Base-by-base conservation (phyloP, 2,329 filamentous ascomycete species). In the Plenodomus tracheiphilus region DNA sequence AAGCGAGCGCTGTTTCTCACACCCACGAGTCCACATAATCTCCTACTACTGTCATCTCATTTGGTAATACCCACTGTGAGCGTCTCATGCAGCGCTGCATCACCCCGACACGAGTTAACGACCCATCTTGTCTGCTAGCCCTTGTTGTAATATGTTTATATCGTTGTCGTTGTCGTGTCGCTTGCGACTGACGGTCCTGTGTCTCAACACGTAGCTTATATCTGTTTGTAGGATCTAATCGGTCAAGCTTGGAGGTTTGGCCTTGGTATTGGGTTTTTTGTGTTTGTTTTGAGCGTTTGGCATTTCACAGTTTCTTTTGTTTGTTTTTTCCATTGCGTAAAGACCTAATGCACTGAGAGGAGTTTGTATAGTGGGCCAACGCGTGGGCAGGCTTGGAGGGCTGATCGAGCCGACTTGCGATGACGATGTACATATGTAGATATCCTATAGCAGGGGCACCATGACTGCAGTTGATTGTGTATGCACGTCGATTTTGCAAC, bases 71-170 rank as follows among this genome's bases (percentile, higher is more conserved):
- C 59, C 58, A 53, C 34, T 48, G 39, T 47, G 53, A 46, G 45
- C 37, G 28, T 44, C 39, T 45, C 19, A 40, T 25, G 38, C 39
- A 37, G 50, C 46, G 43, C 44, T 58, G 50, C 53, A 57, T 57
- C 43, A 53, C 30, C 47, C 49, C 51, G 53, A 61, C 54, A 67
- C 62, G 64, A 67, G 39, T 38, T 65, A 49, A 70, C 53, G 65
- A 66, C 55, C 46, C 35, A 20, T 39, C 40, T 41, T 48, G 41
- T 47, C 43, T 44, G 38, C 46, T 46, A 44, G 39, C 46, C 53
- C 38, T 44, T 62, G 45, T 56, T 58, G 51, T 54, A 54, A 59
- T 30, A 53, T 55, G 61, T 37, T 32, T 28, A 34, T 39, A 47
- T 48, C 43, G 22, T 25, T 25, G 22, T 25, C 13, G 28, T 32